Conservation (phyloP, 495 filamentous ascomycete genomes). For the Choiromyces venosus region DNA sequence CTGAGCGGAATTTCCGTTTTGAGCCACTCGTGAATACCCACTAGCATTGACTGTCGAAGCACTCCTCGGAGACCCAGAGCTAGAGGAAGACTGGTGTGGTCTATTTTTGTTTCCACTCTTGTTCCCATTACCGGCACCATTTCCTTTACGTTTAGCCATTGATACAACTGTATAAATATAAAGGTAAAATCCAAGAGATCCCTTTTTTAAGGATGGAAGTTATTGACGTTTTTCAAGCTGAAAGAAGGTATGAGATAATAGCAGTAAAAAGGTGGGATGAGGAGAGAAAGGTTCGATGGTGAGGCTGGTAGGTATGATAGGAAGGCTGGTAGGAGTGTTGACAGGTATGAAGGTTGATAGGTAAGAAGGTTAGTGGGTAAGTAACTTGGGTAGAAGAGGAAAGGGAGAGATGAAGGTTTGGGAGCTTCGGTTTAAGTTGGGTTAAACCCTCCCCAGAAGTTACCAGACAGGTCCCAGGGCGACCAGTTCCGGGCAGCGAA, state of each 20-base stretch:
- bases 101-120: background rate
- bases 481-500: background rate
- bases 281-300: background rate
- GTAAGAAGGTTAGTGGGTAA: background rate
- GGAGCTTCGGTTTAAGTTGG: background rate
- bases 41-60: background rate
- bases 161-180: background rate
- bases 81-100: background rate
- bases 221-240: background rate
- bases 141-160: background rate
- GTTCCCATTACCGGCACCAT: background rate
- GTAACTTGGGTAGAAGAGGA: background rate
- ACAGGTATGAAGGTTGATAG: background rate
- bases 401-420: background rate
- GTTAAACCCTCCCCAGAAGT: background rate
- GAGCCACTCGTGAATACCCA: background rate
- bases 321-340: too few species aligned
- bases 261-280: background rate
- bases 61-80: background rate
- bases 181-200: background rate
- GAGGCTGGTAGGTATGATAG: background rate
- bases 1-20: background rate
- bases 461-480: background rate
- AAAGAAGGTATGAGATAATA: background rate
- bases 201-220: background rate